Conservation (phyloP, 2,329 filamentous ascomycete genomes). For the Talaromyces sp. region DNA sequence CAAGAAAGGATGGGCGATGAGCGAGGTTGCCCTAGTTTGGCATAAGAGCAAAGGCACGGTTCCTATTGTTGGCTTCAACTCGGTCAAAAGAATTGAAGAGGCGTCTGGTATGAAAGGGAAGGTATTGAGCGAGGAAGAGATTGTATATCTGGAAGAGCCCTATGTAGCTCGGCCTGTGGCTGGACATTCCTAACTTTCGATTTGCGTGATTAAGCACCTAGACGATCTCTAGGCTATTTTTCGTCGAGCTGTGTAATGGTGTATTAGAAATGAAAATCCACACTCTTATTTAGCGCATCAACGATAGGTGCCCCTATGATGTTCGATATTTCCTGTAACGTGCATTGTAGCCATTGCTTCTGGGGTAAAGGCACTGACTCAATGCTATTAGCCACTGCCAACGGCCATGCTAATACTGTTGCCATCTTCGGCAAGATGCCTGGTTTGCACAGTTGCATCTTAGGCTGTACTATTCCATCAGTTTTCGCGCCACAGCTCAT, state of each 20-base stretch:
- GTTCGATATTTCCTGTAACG: not conserved
- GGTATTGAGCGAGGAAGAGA: conserved; percentile 45
- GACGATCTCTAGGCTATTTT: not conserved
- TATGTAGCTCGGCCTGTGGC: conserved; percentile 5
- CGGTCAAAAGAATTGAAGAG: conserved; percentile 47
- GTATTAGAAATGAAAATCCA: not conserved
- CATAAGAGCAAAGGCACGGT: conserved; percentile 35
- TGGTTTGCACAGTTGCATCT: not conserved
- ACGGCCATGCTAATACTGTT: conserved; percentile 13
- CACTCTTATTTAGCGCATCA: not conserved
- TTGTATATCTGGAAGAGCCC: conserved; percentile 47
- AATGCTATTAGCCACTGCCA: conserved; percentile 10
- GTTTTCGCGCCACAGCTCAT: not conserved
- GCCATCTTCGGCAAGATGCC: conserved; percentile 7
- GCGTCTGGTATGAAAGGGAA: conserved; percentile 43
- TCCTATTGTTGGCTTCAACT: conserved; percentile 51
- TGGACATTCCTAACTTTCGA: not conserved
- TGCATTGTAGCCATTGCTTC: conserved; percentile 8
- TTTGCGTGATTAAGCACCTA: not conserved
- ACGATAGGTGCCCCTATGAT: not conserved
- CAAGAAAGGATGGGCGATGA: conserved; percentile 37
- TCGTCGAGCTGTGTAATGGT: not conserved
- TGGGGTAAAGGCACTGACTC: not conserved
- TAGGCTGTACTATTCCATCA: not conserved
- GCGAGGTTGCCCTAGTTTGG: conserved; percentile 34